Percentiles rank a stretch among this genome's conserved stretches.
phyloP scores from a whole-genome alignment of 768 basidiomycete genomes.

The Trametes elegans region DNA sequence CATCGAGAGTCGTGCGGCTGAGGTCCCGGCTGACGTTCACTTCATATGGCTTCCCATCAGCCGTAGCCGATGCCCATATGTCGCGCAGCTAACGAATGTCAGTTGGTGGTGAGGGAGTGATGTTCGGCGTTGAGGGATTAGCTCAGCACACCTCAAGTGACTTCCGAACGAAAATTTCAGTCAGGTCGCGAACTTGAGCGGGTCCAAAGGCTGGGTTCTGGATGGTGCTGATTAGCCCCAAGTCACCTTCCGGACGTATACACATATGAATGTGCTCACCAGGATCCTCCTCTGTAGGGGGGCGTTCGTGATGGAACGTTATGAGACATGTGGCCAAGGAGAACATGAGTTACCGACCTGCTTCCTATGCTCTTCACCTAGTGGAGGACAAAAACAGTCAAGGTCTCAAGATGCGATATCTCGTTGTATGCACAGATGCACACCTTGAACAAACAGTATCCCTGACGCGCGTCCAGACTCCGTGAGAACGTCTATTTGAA shows the following conservation, averaged over 20 bases:
- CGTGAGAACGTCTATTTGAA: background rate
- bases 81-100: conserved; percentile 6
- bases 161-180: conserved; percentile 55
- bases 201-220: conserved; percentile 69
- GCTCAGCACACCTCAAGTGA: conserved; percentile 40
- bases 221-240: too few species aligned
- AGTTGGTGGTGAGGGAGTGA: background rate
- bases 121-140: background rate
- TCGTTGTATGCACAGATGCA: background rate
- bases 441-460: background rate
- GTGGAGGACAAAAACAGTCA: background rate
- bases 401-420: background rate
- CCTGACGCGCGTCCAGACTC: background rate
- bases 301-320: background rate
- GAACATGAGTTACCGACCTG: background rate
- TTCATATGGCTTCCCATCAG: conserved; percentile 12
- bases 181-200: conserved; percentile 55
- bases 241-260: background rate
- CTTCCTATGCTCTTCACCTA: background rate
- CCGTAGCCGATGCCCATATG: conserved; percentile 1
- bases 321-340: background rate
- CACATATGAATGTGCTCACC: conserved; percentile 17
- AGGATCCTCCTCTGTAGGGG: conserved; percentile 25
- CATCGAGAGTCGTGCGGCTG: conserved; percentile 36
- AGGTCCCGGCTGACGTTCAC: conserved; percentile 35